phyloP scores from a whole-genome alignment of 2,329 filamentous ascomycete genomes.

The Xylariomycetidae sp. region DNA sequence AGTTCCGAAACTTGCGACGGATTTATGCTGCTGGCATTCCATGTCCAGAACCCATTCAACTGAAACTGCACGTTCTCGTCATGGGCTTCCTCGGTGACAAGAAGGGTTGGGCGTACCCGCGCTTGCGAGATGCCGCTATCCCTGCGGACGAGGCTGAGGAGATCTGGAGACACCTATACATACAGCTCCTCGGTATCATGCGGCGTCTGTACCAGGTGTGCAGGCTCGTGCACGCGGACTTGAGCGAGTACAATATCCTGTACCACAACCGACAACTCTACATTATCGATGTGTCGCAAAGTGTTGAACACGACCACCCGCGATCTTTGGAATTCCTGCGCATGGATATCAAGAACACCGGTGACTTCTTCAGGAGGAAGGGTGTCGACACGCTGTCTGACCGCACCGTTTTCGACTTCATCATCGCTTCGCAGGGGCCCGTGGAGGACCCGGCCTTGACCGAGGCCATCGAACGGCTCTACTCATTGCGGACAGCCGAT shows the following conservation, averaged over 20 bases:
- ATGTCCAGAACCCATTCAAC: conserved; percentile 80
- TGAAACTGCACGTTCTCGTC: conserved; percentile 89
- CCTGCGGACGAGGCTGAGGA: conserved; percentile 59
- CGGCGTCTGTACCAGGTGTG: conserved; percentile 89
- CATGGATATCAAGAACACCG: conserved; percentile 98
- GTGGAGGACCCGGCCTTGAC: conserved; percentile 56
- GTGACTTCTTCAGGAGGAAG: conserved; percentile 84
- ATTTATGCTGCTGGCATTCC: conserved; percentile 81
- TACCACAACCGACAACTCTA: conserved; percentile 79
- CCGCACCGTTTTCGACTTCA: conserved; percentile 75
- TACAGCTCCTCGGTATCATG: conserved; percentile 83
- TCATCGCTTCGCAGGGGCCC: conserved; percentile 57
- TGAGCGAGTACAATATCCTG: conserved; percentile 97
- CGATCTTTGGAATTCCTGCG: conserved; percentile 86
- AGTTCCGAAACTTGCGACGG: conserved; percentile 86
- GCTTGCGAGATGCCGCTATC: conserved; percentile 80
- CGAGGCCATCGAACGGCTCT: conserved; percentile 60
- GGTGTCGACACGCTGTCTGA: conserved; percentile 78
- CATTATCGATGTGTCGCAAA: conserved; percentile 97
- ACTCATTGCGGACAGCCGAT: conserved; percentile 47
- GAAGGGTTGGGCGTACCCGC: conserved; percentile 81
- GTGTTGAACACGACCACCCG: conserved; percentile 94
- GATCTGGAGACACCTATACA: conserved; percentile 73
- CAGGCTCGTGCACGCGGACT: conserved; percentile 85
- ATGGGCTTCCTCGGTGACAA: conserved; percentile 90